phyloP scores from a whole-genome alignment of 2,329 filamentous ascomycete genomes.

The Colletotrichum noveboracense region DNA sequence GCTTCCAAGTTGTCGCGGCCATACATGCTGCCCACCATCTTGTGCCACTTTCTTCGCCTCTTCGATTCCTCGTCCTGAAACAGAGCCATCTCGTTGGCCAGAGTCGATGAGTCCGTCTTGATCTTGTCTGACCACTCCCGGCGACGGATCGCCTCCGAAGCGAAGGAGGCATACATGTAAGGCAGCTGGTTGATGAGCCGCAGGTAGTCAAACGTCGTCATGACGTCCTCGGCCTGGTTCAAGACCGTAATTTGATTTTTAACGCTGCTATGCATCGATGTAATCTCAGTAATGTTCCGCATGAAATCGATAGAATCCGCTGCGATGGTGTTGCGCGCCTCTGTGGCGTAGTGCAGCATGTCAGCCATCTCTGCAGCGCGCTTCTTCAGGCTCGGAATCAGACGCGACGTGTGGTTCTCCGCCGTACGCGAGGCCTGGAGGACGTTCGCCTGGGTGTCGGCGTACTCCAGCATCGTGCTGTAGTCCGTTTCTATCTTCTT shows the following conservation, averaged over 20 bases:
- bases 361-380: slow-evolving; percentile 66
- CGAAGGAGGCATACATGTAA: slow-evolving; percentile 86
- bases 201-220: slow-evolving; percentile 81
- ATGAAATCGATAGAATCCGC: slow-evolving; percentile 74
- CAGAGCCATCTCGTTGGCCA: slow-evolving; percentile 91
- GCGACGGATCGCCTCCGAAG: slow-evolving; percentile 84
- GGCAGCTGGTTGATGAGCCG: slow-evolving; percentile 83
- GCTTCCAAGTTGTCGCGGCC: slow-evolving; percentile 70
- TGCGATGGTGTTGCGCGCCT: slow-evolving; percentile 72
- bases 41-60: slow-evolving; percentile 88
- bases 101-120: slow-evolving; percentile 80
- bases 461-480: slow-evolving; percentile 74
- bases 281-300: slow-evolving; percentile 81
- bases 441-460: slow-evolving; percentile 65
- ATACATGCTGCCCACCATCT: slow-evolving; percentile 78
- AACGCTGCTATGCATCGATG: slow-evolving; percentile 74
- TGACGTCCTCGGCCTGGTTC: slow-evolving; percentile 75
- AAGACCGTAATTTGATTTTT: slow-evolving; percentile 76
- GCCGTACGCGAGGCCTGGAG: slow-evolving; percentile 69
- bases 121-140: slow-evolving; percentile 94
- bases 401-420: slow-evolving; percentile 65
- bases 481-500: slow-evolving; percentile 90
- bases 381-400: slow-evolving; percentile 63
- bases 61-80: slow-evolving; percentile 94
- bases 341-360: slow-evolving; percentile 62